Base-by-base conservation (phyloP, 192 early-diverging fungal genomes). In the Entomortierella chlamydospora region DNA sequence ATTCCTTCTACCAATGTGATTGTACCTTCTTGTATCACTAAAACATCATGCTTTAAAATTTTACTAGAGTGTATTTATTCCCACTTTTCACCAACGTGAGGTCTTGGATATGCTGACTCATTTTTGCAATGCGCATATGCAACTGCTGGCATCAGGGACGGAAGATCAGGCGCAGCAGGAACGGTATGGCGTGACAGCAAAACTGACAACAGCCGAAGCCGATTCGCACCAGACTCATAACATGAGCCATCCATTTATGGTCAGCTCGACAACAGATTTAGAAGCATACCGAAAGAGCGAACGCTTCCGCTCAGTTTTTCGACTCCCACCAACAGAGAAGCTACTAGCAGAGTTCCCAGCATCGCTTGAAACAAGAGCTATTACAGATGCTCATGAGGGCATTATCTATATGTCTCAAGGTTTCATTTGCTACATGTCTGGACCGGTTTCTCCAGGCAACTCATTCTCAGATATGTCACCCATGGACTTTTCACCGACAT, bases 101-200 rank as follows among this genome's bases (percentile, higher is more conserved):
- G 43, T 79, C 2, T 34, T 70, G 5, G 76, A 79, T 26, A 70
- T 79, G 52, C 51, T 79, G 9, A 60, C 61, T 6, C 76, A 79
- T 51, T 79, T 70, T 37, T 79, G 67, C 18, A 79, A 79, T 34
- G 68, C 76, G 17, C 54, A 79, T 25, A 79, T 79, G 76, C 41
- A 56, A 15, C 11, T 70, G 7, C 28, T 79, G 23, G 63, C 61
- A 3, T 52, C 61, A 17, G 61, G 62, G 31, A 56, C 68, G 30
- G 29, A 53, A 11, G 45, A 33, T 22, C 30, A 49, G 17, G 34
- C 30, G n/a, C 10, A 63, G 31, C 28, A 43, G 17, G 28, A 41
- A 57, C 52, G 41, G 37, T 8, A 4, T 4, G 34, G 20, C 30
- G 61, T 2, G 22, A 22, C 47, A 4, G 15, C 4, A 50, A 15